Evolutionary conservation across 1,139 yeast genomes (phyloP).

Genomic region (Suhomyces atakaporum): DNA sequence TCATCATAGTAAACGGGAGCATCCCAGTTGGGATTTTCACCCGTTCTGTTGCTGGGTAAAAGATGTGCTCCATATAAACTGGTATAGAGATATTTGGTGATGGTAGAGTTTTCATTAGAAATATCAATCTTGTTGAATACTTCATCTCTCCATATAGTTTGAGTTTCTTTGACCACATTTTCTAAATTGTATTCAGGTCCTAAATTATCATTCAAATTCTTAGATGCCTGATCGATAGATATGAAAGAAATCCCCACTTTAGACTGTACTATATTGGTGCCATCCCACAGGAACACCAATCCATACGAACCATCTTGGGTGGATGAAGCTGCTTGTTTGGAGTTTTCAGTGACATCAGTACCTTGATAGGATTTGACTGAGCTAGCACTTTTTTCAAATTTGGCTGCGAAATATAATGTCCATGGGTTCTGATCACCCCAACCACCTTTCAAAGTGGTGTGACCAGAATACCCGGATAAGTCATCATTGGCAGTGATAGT

Average conservation of each 20-base stretch:
- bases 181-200: slow-evolving; percentile 21
- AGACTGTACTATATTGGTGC: slow-evolving; percentile 16
- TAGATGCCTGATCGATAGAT: slow-evolving; percentile 32
- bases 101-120: slow-evolving; percentile 22
- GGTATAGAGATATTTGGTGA: slow-evolving; percentile 28
- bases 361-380: slow-evolving; percentile 19
- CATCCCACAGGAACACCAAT: slow-evolving; percentile 23
- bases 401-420: slow-evolving; percentile 33
- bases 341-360: slow-evolving; percentile 1
- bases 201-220: slow-evolving; percentile 27
- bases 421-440: slow-evolving; percentile 35
- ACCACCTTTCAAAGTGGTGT: slow-evolving; percentile 30
- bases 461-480: slow-evolving; percentile 26
- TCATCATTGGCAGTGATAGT: slow-evolving; percentile 22
- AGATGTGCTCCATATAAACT: slow-evolving; percentile 37
- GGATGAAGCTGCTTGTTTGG: slow-evolving; percentile 8
- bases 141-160: slow-evolving; percentile 28
- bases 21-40: slow-evolving; percentile 32
- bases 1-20: slow-evolving; percentile 40
- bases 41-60: slow-evolving; percentile 39
- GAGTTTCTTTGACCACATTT: slow-evolving; percentile 22
- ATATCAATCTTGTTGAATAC: slow-evolving; percentile 27
- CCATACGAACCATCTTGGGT: slow-evolving; percentile 25
- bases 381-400: slow-evolving; percentile 23
- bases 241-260: slow-evolving; percentile 38